Evolutionary conservation across 2,329 filamentous ascomycete genomes (phyloP), one percentile per base, ranked within the genome.

Genomic region (Cordyceps farinosa): DNA sequence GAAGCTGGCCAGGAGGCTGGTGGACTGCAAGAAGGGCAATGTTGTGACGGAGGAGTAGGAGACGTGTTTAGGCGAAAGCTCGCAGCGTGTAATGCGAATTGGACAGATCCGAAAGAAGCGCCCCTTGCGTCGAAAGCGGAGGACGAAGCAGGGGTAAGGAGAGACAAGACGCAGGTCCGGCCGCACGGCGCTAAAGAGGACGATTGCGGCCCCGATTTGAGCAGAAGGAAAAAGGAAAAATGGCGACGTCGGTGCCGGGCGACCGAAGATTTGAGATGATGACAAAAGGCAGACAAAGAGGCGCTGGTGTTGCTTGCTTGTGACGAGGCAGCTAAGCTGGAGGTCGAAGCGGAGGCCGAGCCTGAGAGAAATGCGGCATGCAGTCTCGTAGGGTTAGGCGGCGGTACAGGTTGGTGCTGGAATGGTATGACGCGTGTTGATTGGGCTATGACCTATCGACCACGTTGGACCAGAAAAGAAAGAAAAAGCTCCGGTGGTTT

Each of bases 81-180:
- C 9, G 52, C 34, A 47, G 42, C 44, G 42, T 27, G 11, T 3
- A 45, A 47, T 40, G n/a, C 27, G 30, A 47, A 27, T 22, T 54
- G 30, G 40, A 27, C n/a, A 40, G 40, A 5, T 27, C 38, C 17
- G 8, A n/a, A 36, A 36, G 32, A 45, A 47, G 53, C 42, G 44
- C 54, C 61, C 54, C 61, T 63, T 63, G 55, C 61, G 54, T 63
- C 54, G 54, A 58, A 45, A 52, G 61, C 53, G 54, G 53, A 57
- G 47, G 53, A 63, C 30, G 45, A 57, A 45, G 54, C 61, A 63
- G 61, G 61, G 53, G 61, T 61, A 13, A 47, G 51, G 50, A 54
- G 59, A 61, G 59, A 61, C 59, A 61, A 40, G 50, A 22, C 44
- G 51, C 59, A 61, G 59, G 51, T 40, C 32, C 42, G 30, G 51